These are phyloP conservation scores for Fistulifera pelliculosa DNA, from an alignment of 108 stramenopile species.

Conservation along the genomic window DNA sequence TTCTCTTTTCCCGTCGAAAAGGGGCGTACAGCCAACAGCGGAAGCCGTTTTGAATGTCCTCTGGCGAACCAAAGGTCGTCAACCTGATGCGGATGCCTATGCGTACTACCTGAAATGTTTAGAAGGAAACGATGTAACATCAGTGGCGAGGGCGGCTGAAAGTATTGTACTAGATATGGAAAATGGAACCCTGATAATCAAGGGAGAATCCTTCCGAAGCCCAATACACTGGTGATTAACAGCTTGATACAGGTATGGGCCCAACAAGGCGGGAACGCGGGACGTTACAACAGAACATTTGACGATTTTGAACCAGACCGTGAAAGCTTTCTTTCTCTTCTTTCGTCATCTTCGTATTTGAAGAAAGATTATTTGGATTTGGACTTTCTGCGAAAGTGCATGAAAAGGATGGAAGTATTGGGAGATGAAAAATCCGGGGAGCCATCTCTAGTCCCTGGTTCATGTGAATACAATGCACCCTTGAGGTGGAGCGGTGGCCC, in stretches of 20 bases:
- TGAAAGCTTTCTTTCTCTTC: constrained; percentile 26
- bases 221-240: constrained; percentile 44
- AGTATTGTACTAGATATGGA: constrained; percentile 43
- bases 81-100: constrained; percentile 44
- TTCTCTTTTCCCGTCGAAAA: constrained; percentile 2
- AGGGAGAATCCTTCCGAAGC: constrained; percentile 33
- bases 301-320: constrained; percentile 27
- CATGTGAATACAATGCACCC: constrained; percentile 54
- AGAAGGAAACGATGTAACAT: constrained; percentile 17
- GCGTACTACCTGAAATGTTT: constrained; percentile 59
- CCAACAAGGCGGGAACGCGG: constrained; percentile 19
- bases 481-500: constrained; percentile 37
- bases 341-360: constrained; percentile 28
- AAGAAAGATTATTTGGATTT: constrained; percentile 30
- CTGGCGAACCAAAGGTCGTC: constrained; percentile 16
- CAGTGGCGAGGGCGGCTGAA: constrained; percentile 29
- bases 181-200: constrained; percentile 7
- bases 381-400: constrained; percentile 26
- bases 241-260: constrained; percentile 50
- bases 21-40: constrained; percentile 25
- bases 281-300: constrained; percentile 19
- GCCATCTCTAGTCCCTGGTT: constrained; percentile 24
- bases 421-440: constrained; percentile 12
- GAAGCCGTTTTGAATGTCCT: constrained; percentile 24
- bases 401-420: constrained; percentile 33